Evolutionary conservation across 768 basidiomycete species (phyloP).

Genomic region (Suillus cothurnatus): DNA sequence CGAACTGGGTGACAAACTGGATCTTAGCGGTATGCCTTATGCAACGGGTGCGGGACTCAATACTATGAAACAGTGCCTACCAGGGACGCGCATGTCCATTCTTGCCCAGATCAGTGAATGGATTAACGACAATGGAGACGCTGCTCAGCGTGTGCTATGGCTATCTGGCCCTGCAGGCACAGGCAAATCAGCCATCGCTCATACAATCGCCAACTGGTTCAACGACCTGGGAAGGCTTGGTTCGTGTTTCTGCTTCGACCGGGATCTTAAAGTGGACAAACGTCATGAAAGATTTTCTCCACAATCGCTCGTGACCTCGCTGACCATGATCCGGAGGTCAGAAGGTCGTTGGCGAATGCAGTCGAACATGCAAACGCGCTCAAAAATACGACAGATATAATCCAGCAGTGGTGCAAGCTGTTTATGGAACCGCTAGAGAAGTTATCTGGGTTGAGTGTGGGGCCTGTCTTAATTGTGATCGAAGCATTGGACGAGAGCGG

Average conservation of each 20-base stretch:
- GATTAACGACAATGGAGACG: conserved; percentile 6
- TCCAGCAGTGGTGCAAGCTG: conserved; percentile 20
- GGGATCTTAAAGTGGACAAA: background rate
- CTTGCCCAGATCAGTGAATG: conserved; percentile 20
- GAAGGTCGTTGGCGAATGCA: background rate
- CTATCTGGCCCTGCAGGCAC: conserved; percentile 23
- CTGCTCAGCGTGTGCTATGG: conserved; percentile 12
- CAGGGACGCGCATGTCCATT: conserved; percentile 17
- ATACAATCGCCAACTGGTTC: conserved; percentile 18
- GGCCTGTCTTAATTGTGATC: conserved; percentile 27
- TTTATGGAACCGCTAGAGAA: conserved; percentile 16
- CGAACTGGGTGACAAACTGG: background rate
- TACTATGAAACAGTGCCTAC: conserved; percentile 13
- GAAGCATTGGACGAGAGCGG: conserved; percentile 26
- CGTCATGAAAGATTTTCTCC: conserved; percentile 25
- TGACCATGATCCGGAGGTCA: conserved; percentile 14
- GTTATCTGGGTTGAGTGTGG: conserved; percentile 5
- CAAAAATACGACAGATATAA: background rate
- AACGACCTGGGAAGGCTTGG: conserved; percentile 18
- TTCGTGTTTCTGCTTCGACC: conserved; percentile 22
- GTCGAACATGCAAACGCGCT: conserved; percentile 3
- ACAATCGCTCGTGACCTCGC: conserved; percentile 32
- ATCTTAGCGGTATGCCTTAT: conserved; percentile 8
- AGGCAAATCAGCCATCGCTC: conserved; percentile 33
- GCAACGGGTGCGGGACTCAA: conserved; percentile 2